A percentile compares a stretch with the other conserved stretches of the same genome.
phyloP scores from a whole-genome alignment of 208 protist genomes.

The Acanthamoeba royreba region DNA sequence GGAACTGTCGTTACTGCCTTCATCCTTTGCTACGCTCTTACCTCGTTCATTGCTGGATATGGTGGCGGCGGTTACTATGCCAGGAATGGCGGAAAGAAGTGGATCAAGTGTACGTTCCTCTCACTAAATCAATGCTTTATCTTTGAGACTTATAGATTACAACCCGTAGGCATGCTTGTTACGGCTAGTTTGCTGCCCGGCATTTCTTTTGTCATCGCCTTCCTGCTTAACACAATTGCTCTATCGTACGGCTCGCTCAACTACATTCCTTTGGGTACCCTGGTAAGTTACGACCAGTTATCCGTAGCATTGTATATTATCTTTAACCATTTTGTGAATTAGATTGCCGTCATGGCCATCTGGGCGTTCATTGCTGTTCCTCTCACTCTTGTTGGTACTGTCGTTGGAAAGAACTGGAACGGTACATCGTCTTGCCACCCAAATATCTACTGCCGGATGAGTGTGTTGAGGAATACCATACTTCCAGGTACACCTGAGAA shows the following conservation, averaged over 20 bases:
- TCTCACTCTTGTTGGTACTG: conserved; percentile 85
- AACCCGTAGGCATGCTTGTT: conserved; percentile 72
- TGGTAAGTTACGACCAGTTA: conserved; percentile 32
- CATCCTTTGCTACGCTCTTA: conserved; percentile 82
- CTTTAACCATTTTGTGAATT: not conserved
- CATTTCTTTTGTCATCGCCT: conserved; percentile 54
- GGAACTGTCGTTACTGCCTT: conserved; percentile 77
- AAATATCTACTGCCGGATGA: conserved; percentile 50
- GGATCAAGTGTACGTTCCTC: conserved; percentile 55
- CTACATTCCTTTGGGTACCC: conserved; percentile 58
- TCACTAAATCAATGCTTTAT: no score
- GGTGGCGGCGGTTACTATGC: conserved; percentile 79
- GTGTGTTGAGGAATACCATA: not conserved
- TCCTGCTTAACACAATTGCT: conserved; percentile 85
- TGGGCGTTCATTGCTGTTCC: conserved; percentile 86
- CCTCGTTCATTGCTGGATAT: conserved; percentile 83
- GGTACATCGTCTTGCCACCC: not conserved
- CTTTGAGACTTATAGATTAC: not conserved
- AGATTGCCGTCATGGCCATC: conserved; percentile 76
- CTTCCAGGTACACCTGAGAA: conserved; percentile 68
- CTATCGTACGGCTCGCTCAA: conserved; percentile 76
- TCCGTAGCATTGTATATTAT: not conserved
- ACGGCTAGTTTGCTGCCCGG: conserved; percentile 81
- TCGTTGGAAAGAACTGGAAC: conserved; percentile 80
- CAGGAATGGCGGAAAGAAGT: conserved; percentile 60